Evolutionary conservation across 805 yeast species (phyloP).

Genomic region (Phaffomyces thermotolerans): DNA sequence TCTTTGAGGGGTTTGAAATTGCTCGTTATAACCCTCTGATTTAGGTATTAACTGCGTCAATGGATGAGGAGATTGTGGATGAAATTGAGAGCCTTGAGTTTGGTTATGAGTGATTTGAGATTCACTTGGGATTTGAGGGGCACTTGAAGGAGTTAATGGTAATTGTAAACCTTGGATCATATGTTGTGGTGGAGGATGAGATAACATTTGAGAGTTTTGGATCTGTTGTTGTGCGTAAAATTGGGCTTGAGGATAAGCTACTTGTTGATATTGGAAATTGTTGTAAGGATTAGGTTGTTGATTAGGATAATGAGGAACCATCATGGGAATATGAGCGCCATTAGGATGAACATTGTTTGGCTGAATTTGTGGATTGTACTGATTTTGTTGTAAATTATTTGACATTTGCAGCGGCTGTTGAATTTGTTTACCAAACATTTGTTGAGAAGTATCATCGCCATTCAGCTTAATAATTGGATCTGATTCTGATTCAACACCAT

Average conservation of each 20-base stretch:
- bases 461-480: no score
- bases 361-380: constrained; percentile 3
- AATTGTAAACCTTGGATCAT: constrained; percentile 4
- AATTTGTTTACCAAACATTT: no score
- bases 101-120: constrained; percentile 1
- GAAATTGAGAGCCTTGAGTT: constrained; percentile 2
- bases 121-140: constrained; percentile 8
- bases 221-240: constrained; percentile 8
- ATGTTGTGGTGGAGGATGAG: constrained; percentile 1
- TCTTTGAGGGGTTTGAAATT: constrained; percentile 22
- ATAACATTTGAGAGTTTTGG: constrained; percentile 3
- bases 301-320: constrained; percentile 18
- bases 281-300: constrained; percentile 1
- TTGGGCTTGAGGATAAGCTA: constrained; percentile 9
- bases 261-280: constrained; percentile 13
- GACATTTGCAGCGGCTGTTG: no score
- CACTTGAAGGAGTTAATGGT: constrained; percentile 7
- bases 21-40: constrained; percentile 6
- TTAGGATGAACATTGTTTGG: neutral
- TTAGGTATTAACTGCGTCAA: constrained; percentile 5
- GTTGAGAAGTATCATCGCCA: no score
- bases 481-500: neutral
- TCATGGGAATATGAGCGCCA: constrained; percentile 10
- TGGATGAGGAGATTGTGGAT: neutral
- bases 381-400: neutral